Percentiles rank a stretch among this genome's conserved stretches.
These are phyloP conservation scores for Solanum verrucosum DNA, from an alignment of 257 asterid species.

Conservation along the genomic window DNA sequence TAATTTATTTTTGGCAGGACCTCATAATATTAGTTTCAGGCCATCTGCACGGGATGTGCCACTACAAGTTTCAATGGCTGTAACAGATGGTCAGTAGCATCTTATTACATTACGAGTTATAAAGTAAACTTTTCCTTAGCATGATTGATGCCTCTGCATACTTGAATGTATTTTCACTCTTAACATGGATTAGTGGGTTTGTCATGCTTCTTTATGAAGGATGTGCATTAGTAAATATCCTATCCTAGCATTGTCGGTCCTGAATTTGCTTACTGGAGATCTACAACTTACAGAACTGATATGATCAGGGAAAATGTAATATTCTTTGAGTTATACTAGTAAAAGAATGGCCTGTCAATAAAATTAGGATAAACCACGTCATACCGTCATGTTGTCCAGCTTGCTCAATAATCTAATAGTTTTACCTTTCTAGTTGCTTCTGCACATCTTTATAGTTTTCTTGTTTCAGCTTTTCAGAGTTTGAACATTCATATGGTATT, in stretches of 20 bases:
- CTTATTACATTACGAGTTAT: not conserved
- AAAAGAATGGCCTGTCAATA: not conserved
- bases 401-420: not conserved
- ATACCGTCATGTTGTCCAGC: not conserved
- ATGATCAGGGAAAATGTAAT: not conserved
- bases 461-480: not conserved
- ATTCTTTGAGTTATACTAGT: not conserved
- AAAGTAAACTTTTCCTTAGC: not conserved
- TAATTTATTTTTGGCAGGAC: conserved; percentile 34
- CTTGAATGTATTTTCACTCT: not conserved
- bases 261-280: not conserved
- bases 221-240: not conserved
- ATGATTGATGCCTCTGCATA: not conserved
- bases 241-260: not conserved
- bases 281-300: not conserved
- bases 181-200: not conserved
- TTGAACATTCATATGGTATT: not conserved
- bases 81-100: conserved; percentile 62
- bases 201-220: not conserved
- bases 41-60: conserved; percentile 68
- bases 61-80: conserved; percentile 82
- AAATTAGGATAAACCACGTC: not conserved
- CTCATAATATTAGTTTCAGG: conserved; percentile 88
- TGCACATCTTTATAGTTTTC: not conserved
- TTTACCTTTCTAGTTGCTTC: not conserved